Evolutionary conservation across 495 filamentous ascomycete species (phyloP), one percentile per base, ranked within the genome.

Genomic region (Pyrenula aspistea): DNA sequence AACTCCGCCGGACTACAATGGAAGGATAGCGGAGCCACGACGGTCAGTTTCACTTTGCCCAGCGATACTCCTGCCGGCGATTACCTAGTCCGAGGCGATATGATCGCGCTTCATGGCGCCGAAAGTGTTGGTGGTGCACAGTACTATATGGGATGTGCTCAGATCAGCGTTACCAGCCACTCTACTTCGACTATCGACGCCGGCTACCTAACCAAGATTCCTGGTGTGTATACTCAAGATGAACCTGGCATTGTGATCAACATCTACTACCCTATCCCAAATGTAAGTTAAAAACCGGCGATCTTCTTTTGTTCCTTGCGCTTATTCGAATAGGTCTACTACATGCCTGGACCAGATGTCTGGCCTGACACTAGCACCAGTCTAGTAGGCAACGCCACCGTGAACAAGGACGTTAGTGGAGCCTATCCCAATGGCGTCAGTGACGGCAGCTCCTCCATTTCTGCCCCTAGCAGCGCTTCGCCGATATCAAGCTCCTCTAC

Each of bases 11-110:
- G 19, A 10, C 63, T 62, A 24, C 62, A 67, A 10, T 60, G 54
- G 1, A 59, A 49, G 31, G 58, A 62, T 2, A 65, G 51, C 12
- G 57, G 24, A n/a, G 55, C 50, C 42, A 4, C 54, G 12, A 42
- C 31, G 8, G 31, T 42, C 15, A 15, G 15, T 15, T 42, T 66
- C 51, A 58, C 20, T 1, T 2, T 64, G 1, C 62, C 64, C 2
- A 24, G 51, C 15, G 59, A 64, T 22, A 55, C 51, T 10, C 62
- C 64, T 1, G 49, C 62, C 2, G 64, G 64, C 25, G 57, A 67
- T 24, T 67, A 67, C 42, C 71, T 82, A 12, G 70, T 82, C 19
- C 73, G 77, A 12, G 72, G 74, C 4, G 78, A 82, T 60, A 68
- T 78, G 60, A 77, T 82, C 56, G 77, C 73, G 0, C 65, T 80